Base-by-base conservation (phyloP, 2,329 filamentous ascomycete genomes). In the Hypoxylon sp. region DNA sequence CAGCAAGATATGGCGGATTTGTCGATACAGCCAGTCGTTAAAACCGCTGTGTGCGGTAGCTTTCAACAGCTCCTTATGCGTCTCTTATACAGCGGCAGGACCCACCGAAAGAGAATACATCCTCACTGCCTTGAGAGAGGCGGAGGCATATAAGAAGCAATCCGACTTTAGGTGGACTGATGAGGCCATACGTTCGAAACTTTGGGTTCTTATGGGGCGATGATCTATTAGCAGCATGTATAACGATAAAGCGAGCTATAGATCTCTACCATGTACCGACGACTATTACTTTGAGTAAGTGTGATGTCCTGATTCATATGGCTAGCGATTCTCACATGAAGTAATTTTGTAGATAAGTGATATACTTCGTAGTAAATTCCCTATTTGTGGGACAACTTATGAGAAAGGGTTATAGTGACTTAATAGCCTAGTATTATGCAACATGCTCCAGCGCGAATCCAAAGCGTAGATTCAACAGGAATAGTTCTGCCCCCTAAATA, bases 1-100 rank as follows among this genome's bases (percentile, higher is more conserved):
- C 14, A 14, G 3, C 4, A 54, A 44, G 37, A 65, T 70, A n/a
- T 64, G 67, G 64, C 50, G 53, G 24, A 55, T 42, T 3, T 67
- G 57, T 17, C 55, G 57, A 29, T 70, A 67, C 19, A 58, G 19
- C n/a, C 26, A 57, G 48, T 52, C 58, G 14, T 11, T 62, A 39
- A 70, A 39, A n/a, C 67, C 64, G 1, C 48, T 70, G 19, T 53
- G 64, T 29, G 47, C 57, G 10, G 50, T 64, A 1, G 29, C 60
- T 14, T 67, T 67, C 24, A 58, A 54, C 14, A 59, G 47, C 14
- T 35, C 53, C 13, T 55, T 67, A 29, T 58, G 63, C 14, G 44
- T 67, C 2, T 67, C 63, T 5, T 70, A 70, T 29, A 35, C 39
- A 9, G 33, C 55, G 8, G 63, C 55, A 8, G 59, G 31, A 2